Base-by-base conservation (phyloP, 2,329 filamentous ascomycete species). In the Alternaria ventricosa region DNA sequence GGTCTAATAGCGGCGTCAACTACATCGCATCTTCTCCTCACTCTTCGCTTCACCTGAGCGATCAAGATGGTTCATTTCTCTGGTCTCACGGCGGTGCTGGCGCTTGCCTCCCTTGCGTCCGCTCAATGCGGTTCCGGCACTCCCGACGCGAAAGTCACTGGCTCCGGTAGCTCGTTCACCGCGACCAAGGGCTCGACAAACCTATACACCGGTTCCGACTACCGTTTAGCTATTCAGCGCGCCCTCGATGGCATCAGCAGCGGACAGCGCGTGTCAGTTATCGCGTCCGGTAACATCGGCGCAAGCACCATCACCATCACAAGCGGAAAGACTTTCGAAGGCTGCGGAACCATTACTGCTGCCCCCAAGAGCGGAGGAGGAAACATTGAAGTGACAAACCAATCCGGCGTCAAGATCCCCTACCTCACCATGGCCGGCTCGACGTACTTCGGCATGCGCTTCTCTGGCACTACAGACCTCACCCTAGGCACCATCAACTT, bases 401-500 rank as follows among this genome's bases (percentile, higher is more conserved):
- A 84, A 9, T 69, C 75, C 2, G 82, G 82, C 62, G 86, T 87
- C 15, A 76, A 82, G 45, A 88, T 88, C 53, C 86, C 86, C 0
- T 88, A 86, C 69, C 81, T 88, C 5, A 85, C 75, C 56, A 85
- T 88, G 85, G 87, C 86, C 4, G 87, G 87, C 2, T 85, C 81
- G 68, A 86, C 86, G 0, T 88, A 88, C 75, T 88, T 88, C 59
- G 86, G 85, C 3, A 70, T 88, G 54, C 83, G 85, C 12, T 87
- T 88, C 79, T 87, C 82, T 27, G 87, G 87, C 12, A 84, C 83
- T 0, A 77, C 75, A 13, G 80, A 83, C 65, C 78, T 88, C 3
- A 72, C 68, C 0, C 81, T 88, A 0, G 87, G 87, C 25, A 71
- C 82, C 5, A 86, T 88, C 64, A 87, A 78, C 25, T 82, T 88